Evolutionary conservation across 1,139 yeast species (phyloP).

Genomic region (Candida albicans): DNA sequence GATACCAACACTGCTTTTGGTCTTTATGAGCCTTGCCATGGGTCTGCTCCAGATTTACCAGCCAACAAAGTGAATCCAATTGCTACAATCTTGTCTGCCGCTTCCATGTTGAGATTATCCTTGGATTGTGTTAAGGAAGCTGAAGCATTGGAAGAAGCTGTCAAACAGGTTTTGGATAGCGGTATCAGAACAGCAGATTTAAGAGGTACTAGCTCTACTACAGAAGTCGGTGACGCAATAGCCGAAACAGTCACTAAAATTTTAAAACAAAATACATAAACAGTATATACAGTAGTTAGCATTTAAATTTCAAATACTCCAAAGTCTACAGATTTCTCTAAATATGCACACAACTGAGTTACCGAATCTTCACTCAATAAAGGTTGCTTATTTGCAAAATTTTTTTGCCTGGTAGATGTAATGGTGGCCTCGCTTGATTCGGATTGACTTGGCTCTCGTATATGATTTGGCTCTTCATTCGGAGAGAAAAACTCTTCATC

Average conservation of each 20-base stretch:
- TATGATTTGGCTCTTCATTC: conserved; percentile 1
- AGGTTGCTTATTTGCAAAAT: not conserved
- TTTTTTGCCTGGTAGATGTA: conserved; percentile 22
- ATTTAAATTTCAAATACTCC: conserved; percentile 4
- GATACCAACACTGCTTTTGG: conserved; percentile 94
- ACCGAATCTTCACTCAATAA: conserved; percentile 28
- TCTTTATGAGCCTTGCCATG: conserved; percentile 97
- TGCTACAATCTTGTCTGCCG: conserved; percentile 92
- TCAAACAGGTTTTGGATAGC: conserved; percentile 71
- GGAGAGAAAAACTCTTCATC: conserved; percentile 22
- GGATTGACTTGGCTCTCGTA: conserved; percentile 17
- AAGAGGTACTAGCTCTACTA: conserved; percentile 75
- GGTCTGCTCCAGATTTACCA: conserved; percentile 94
- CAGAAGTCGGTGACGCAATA: conserved; percentile 92
- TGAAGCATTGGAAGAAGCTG: conserved; percentile 86
- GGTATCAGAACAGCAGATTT: conserved; percentile 92
- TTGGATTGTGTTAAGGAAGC: conserved; percentile 83
- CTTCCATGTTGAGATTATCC: conserved; percentile 94
- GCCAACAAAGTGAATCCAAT: conserved; percentile 88
- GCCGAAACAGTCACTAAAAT: conserved; percentile 68
- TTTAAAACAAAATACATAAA: conserved; percentile 29
- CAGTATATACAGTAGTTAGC: too few species aligned
- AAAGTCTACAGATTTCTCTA: conserved; percentile 30
- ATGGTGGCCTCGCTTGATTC: conserved; percentile 38
- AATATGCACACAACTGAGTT: conserved; percentile 34